phyloP scores from a whole-genome alignment of 768 basidiomycete genomes.

The Termitomyces bulborhizus region DNA sequence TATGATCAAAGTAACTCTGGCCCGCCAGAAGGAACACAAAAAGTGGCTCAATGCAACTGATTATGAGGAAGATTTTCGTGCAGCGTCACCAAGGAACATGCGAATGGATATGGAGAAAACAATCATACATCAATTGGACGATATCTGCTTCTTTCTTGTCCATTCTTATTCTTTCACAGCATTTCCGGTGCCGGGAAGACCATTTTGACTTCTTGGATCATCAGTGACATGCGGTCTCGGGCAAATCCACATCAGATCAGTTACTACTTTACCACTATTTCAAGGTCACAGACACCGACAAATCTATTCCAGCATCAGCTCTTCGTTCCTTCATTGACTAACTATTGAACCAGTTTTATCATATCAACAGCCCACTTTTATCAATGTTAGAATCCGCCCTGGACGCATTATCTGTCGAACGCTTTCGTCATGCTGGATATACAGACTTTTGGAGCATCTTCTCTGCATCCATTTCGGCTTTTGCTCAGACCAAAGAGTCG shows the following conservation, averaged over 20 bases:
- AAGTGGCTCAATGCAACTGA: conserved; percentile 5
- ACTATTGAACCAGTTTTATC: background rate
- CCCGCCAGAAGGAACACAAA: background rate
- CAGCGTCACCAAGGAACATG: conserved; percentile 4
- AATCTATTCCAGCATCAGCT: background rate
- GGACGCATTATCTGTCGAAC: background rate
- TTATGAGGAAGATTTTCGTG: conserved; percentile 1
- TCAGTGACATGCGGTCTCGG: background rate
- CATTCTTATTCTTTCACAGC: conserved; percentile 4
- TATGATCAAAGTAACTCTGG: background rate
- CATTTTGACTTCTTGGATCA: conserved; percentile 8
- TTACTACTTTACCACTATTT: conserved; percentile 8
- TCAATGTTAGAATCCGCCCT: too few relatives aligned
- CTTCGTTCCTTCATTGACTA: conserved; percentile 2
- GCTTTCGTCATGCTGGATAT: background rate
- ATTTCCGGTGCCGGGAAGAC: conserved; percentile 8
- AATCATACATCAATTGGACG: background rate
- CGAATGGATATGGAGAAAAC: conserved; percentile 5
- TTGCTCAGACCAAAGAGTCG: background rate
- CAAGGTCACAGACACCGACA: background rate
- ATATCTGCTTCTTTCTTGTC: background rate
- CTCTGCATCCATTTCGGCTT: background rate
- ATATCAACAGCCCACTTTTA: too few relatives aligned
- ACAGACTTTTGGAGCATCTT: background rate
- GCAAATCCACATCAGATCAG: background rate